Percentiles rank a stretch among this genome's conserved stretches.
These are phyloP conservation scores for Platanthera guangdongensis DNA, from an alignment of 106 monocot genomes.

Conservation along the genomic window DNA sequence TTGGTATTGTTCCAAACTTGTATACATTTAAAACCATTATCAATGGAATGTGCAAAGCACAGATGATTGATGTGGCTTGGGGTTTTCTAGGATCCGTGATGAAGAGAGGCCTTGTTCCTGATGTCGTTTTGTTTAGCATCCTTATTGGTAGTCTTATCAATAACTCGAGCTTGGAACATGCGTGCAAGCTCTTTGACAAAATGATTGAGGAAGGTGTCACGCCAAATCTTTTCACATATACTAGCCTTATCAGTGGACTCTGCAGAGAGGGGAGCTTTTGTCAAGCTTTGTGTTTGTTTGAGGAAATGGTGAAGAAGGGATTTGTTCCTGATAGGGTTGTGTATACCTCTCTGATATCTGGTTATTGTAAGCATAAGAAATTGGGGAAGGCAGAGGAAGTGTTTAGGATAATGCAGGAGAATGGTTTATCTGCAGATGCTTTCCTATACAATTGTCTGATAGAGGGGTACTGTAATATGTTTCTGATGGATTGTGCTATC, in stretches of 20 bases:
- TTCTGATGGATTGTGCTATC: constrained; percentile 7
- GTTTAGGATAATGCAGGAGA: constrained; percentile 7
- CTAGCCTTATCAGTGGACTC: constrained; percentile 13
- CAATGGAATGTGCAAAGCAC: constrained; percentile 13
- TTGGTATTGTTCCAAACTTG: constrained; percentile 8
- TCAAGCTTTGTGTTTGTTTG: constrained; percentile 7
- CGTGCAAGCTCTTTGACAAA: constrained; percentile 2
- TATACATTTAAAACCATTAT: constrained; percentile 4
- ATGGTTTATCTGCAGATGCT: constrained; percentile 11
- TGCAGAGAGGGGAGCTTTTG: not conserved
- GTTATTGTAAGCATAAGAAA: constrained; percentile 17
- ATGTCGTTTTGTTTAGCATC: constrained; percentile 11
- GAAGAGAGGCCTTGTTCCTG: constrained; percentile 12
- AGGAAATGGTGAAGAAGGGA: constrained; percentile 9
- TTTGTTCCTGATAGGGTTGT: constrained; percentile 14
- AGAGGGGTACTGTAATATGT: constrained; percentile 15
- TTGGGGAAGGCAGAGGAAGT: constrained; percentile 9
- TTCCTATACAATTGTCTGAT: constrained; percentile 11
- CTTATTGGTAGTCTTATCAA: constrained; percentile 7
- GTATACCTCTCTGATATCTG: constrained; percentile 7
- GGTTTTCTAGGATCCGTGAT: constrained; percentile 11
- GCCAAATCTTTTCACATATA: constrained; percentile 13
- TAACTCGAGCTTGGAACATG: constrained; percentile 4
- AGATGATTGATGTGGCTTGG: constrained; percentile 2
- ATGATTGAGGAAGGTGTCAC: constrained; percentile 7